Conservation (phyloP, 495 filamentous ascomycete species). For the Hyphodiscus hymeniophilus region DNA sequence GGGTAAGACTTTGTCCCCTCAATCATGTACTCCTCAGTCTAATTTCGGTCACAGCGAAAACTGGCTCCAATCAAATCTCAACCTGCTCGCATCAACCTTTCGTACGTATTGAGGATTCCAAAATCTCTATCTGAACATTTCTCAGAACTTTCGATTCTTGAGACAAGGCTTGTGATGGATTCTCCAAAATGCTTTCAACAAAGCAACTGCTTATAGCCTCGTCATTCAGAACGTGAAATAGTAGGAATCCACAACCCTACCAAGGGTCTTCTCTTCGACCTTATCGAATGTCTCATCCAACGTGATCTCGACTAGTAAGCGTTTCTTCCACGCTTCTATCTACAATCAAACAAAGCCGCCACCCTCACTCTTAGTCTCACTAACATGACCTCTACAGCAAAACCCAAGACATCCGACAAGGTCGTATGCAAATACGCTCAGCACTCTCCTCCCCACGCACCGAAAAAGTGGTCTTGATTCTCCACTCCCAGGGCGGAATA, state of each 20-base stretch:
- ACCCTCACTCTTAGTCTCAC: no score
- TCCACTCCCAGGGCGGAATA: conserved; percentile 77
- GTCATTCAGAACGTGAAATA: conserved; percentile 59
- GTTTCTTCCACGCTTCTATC: no score
- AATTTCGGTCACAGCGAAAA: conserved; percentile 32
- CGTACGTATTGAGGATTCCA: no score
- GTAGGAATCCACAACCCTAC: conserved; percentile 76
- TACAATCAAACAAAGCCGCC: no score
- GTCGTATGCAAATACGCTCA: conserved; percentile 23
- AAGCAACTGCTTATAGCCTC: no score
- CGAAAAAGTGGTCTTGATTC: conserved; percentile 60
- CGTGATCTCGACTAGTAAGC: conserved; percentile 64
- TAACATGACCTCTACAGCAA: conserved; percentile 67
- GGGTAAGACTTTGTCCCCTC: not conserved
- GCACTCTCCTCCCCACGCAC: conserved; percentile 24
- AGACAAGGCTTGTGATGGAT: no score
- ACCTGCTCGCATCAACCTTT: conserved; percentile 64
- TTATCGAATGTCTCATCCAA: conserved; percentile 69
- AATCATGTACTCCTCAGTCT: not conserved
- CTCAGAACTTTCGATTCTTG: no score
- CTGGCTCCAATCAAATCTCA: conserved; percentile 59
- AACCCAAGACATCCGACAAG: conserved; percentile 59
- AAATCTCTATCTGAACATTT: no score
- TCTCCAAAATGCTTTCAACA: no score
- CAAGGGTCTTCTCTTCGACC: conserved; percentile 61